A percentile compares a stretch with the other conserved stretches of the same genome.
These are phyloP conservation scores for Parmales sp. DNA, from an alignment of 108 stramenopile genomes.

Conservation along the genomic window DNA sequence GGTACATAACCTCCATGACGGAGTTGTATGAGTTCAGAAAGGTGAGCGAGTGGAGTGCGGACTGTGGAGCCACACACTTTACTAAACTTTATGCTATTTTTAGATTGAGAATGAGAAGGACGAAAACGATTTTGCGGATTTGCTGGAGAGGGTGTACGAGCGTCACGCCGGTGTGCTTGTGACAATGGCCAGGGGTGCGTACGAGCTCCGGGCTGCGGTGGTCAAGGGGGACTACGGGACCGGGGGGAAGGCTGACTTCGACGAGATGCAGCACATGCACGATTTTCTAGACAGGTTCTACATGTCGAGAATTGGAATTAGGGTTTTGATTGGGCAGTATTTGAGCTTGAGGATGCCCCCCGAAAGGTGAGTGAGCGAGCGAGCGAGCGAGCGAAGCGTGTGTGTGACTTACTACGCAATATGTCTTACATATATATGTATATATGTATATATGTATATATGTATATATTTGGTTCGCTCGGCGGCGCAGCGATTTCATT, in stretches of 20 bases:
- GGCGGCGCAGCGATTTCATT: slow-evolving; percentile 81
- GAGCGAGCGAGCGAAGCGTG: too few relatives aligned
- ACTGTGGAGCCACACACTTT: too few relatives aligned
- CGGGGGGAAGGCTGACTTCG: not conserved
- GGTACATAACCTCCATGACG: slow-evolving; percentile 77
- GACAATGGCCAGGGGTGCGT: slow-evolving; percentile 93
- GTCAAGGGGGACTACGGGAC: not conserved
- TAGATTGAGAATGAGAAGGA: slow-evolving; percentile 46
- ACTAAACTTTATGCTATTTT: too few relatives aligned
- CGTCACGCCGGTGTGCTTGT: slow-evolving; percentile 83
- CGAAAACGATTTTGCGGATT: slow-evolving; percentile 63
- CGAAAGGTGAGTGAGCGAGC: too few relatives aligned
- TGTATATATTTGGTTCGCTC: too few relatives aligned
- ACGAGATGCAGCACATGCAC: slow-evolving; percentile 66
- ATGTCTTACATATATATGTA: too few relatives aligned
- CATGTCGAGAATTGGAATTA: slow-evolving; percentile 91
- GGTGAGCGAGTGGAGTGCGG: too few relatives aligned
- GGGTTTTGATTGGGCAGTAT: slow-evolving; percentile 95
- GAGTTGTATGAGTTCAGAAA: slow-evolving; percentile 63
- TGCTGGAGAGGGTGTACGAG: slow-evolving; percentile 82
- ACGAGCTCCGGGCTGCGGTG: slow-evolving; percentile 64
- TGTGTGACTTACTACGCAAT: too few relatives aligned
- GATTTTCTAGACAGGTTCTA: slow-evolving; percentile 94
- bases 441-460: too few relatives aligned
- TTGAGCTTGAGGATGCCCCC: slow-evolving; percentile 66